Percentiles rank a stretch among this genome's conserved stretches.
phyloP scores from a whole-genome alignment of 2,329 filamentous ascomycete species.

The Fusarium sp. region DNA sequence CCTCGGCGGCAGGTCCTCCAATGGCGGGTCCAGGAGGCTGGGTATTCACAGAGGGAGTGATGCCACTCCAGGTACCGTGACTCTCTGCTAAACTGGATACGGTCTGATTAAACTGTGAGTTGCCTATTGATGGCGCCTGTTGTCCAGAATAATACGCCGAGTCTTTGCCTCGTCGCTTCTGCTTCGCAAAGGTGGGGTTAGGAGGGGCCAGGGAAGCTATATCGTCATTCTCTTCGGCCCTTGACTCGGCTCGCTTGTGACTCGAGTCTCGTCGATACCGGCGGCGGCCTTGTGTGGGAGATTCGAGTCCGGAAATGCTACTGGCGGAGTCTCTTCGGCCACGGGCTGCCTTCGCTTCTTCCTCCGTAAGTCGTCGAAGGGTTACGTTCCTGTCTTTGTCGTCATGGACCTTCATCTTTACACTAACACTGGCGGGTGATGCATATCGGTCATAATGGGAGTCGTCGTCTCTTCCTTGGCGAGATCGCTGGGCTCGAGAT shows the following conservation, averaged over 20 bases:
- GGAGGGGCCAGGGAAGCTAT: slow-evolving; percentile 64
- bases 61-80: slow-evolving; percentile 65
- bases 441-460: slow-evolving; percentile 54
- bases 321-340: slow-evolving; percentile 64
- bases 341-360: slow-evolving; percentile 62
- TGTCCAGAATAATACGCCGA: slow-evolving; percentile 71
- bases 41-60: slow-evolving; percentile 53
- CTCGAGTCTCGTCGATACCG: slow-evolving; percentile 67
- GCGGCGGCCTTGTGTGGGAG: slow-evolving; percentile 56
- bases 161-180: slow-evolving; percentile 63
- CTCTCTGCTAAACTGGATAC: slow-evolving; percentile 62
- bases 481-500: slow-evolving; percentile 56
- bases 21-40: slow-evolving; percentile 50
- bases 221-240: slow-evolving; percentile 53
- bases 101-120: slow-evolving; percentile 52
- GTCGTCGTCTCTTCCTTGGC: slow-evolving; percentile 58
- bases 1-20: slow-evolving; percentile 50
- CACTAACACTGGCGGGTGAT: slow-evolving; percentile 61
- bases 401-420: slow-evolving; percentile 70
- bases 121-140: slow-evolving; percentile 52
- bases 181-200: slow-evolving; percentile 66
- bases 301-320: slow-evolving; percentile 68
- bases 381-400: slow-evolving; percentile 71
- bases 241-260: slow-evolving; percentile 57
- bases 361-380: slow-evolving; percentile 69